Percentiles rank a stretch among this genome's conserved stretches.
Evolutionary conservation across 2,329 filamentous ascomycete genomes (phyloP).

Genomic region (Hortaea sp.): DNA sequence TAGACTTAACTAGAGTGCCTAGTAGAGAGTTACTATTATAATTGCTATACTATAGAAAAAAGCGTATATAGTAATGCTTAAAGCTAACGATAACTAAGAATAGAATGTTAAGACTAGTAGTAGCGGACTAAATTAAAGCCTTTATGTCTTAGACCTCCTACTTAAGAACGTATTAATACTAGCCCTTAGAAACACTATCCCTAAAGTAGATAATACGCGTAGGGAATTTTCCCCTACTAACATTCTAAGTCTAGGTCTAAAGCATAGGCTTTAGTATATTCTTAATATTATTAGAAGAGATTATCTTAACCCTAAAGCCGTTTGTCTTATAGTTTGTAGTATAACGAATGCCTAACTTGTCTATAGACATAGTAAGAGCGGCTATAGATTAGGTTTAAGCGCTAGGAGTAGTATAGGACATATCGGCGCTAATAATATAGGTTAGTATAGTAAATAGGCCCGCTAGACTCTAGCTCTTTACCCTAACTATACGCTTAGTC

Average conservation of each 20-base stretch:
- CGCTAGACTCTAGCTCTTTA: slow-evolving; percentile 21
- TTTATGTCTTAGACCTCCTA: slow-evolving; percentile 69
- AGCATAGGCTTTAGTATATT: slow-evolving; percentile 56
- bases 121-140: slow-evolving; percentile 27
- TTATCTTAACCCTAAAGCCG: slow-evolving; percentile 69
- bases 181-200: slow-evolving; percentile 81
- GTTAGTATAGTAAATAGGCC: slow-evolving; percentile 44
- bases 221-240: slow-evolving; percentile 47
- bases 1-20: slow-evolving; percentile 76
- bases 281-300: slow-evolving; percentile 53
- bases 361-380: slow-evolving; percentile 73
- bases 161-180: slow-evolving; percentile 70
- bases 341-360: slow-evolving; percentile 62
- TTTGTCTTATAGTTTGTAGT: slow-evolving; percentile 74
- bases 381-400: slow-evolving; percentile 62
- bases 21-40: slow-evolving; percentile 72
- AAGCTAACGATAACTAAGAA: slow-evolving; percentile 82
- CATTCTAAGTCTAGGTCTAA: slow-evolving; percentile 50
- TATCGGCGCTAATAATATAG: slow-evolving; percentile 82
- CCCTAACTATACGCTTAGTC: slow-evolving; percentile 46
- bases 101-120: slow-evolving; percentile 43
- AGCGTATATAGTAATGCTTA: slow-evolving; percentile 88
- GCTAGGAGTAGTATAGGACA: slow-evolving; percentile 72
- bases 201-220: slow-evolving; percentile 82
- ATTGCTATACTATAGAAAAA: slow-evolving; percentile 64